phyloP scores from a whole-genome alignment of 768 basidiomycete genomes.

The Tubosaeta sp. region DNA sequence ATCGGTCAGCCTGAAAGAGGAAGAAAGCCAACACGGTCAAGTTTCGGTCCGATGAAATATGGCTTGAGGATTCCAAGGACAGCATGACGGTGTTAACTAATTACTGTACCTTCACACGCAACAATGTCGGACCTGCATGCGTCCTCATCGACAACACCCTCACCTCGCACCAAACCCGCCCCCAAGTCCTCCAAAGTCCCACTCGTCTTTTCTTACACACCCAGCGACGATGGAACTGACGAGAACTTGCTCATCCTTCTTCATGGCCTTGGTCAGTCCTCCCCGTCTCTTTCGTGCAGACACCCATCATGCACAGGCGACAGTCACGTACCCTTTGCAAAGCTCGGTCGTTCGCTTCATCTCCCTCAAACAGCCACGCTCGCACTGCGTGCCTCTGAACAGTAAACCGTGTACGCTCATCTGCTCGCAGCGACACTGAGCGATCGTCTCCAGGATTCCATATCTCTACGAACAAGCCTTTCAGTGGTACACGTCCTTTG shows the following conservation, averaged over 20 bases:
- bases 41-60: background rate
- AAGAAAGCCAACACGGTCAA: slow-evolving; percentile 1
- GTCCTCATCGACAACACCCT: slow-evolving; percentile 3
- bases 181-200: slow-evolving; percentile 46
- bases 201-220: slow-evolving; percentile 59
- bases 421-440: slow-evolving; percentile 6
- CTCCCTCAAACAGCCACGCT: slow-evolving; percentile 89
- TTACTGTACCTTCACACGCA: background rate
- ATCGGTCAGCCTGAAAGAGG: background rate
- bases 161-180: slow-evolving; percentile 42
- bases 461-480: slow-evolving; percentile 75
- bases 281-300: background rate
- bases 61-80: too few species aligned
- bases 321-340: slow-evolving; percentile 70
- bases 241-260: slow-evolving; percentile 81
- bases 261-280: slow-evolving; percentile 72
- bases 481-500: slow-evolving; percentile 86
- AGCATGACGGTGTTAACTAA: too few species aligned
- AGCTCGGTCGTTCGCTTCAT: slow-evolving; percentile 66
- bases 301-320: slow-evolving; percentile 54
- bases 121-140: slow-evolving; percentile 21
- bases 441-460: slow-evolving; percentile 51
- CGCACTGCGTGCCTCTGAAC: slow-evolving; percentile 74
- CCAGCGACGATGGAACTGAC: slow-evolving; percentile 81
- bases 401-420: slow-evolving; percentile 40